Conservation (phyloP, 1,284 basidiomycete species). For the Schizophyllum amplum region DNA sequence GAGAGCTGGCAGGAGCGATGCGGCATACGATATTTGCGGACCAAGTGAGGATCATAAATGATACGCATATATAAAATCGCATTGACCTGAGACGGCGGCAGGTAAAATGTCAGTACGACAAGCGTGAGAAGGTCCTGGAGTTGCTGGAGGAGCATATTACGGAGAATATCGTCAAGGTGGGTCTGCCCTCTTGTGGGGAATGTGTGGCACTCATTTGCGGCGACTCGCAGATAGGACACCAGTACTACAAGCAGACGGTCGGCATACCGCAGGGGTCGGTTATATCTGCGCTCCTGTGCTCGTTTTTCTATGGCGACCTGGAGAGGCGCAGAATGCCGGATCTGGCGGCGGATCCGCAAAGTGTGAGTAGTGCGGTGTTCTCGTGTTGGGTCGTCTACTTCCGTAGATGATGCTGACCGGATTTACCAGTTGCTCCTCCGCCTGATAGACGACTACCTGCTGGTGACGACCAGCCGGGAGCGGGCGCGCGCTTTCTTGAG, state of each 20-base stretch:
- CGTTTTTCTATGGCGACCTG: constrained; percentile 90
- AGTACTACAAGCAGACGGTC: constrained; percentile 78
- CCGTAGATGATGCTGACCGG: constrained; percentile 2
- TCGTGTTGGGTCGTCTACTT: constrained; percentile 1
- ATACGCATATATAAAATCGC: not conserved
- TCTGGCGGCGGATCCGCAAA: constrained; percentile 51
- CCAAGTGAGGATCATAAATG: constrained; percentile 39
- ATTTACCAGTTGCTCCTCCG: constrained; percentile 63
- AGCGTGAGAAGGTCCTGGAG: constrained; percentile 54
- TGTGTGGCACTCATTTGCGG: constrained; percentile 6
- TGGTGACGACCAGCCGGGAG: constrained; percentile 64
- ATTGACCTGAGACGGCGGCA: constrained; percentile 17
- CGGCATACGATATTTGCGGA: constrained; percentile 84
- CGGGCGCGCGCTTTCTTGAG: constrained; percentile 69
- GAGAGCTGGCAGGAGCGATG: constrained; percentile 54
- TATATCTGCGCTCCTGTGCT: constrained; percentile 84
- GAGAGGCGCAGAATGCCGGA: constrained; percentile 53
- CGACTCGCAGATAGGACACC: constrained; percentile 63
- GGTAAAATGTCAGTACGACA: constrained; percentile 56
- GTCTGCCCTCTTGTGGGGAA: too few species aligned
- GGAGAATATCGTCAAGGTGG: constrained; percentile 87
- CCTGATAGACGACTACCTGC: constrained; percentile 91
- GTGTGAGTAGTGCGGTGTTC: constrained; percentile 38
- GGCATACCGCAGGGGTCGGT: constrained; percentile 97
- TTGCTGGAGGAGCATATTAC: constrained; percentile 86